Base-by-base conservation (phyloP, 495 filamentous ascomycete genomes). In the Neurospora sp. region DNA sequence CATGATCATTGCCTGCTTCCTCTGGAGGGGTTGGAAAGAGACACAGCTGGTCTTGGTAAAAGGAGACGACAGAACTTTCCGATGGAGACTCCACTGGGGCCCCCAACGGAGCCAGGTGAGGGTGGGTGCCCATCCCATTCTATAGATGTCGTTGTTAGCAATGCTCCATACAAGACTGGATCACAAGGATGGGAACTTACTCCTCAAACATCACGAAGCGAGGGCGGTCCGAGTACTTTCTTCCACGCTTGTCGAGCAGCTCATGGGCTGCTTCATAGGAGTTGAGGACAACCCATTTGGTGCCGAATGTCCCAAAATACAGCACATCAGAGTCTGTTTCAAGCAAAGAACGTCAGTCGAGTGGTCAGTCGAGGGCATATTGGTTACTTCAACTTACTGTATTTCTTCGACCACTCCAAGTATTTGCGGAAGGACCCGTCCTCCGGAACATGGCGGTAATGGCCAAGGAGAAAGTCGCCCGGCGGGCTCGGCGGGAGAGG, bases 81-180 rank as follows among this genome's bases (percentile, higher is more conserved):
- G 82, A 70, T 88, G 85, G 9, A 86, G 75, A 10, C 81, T 80
- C 71, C 84, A 86, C 31, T 82, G 81, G 0, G 84, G 82, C 0
- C 84, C 83, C 79, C 83, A 86, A 45, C 78, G 83, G 4, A 86
- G 82, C 75, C 86, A 85, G 21, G 86, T 86, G 48, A 88, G 76
- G 1, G 83, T 85, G 6, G 82, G 76, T 0, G 82, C 79, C 83
- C 82, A 85, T 74, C 83, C 83, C 83, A 85, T 85, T 72, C 82
- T 81, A 69, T 34, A 37, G 11, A 31, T 34, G 11, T 39, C 2
- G 3, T 34, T 19, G 34, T 38, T 21, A 42, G 69, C n/a, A 28
- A 70, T 36, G 34, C 66, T 5, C 5, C 7, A 34, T 19, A 34
- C 5, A 13, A 9, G 8, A 34, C 66, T 10, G 8, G 13, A 13